A percentile compares a stretch with the other conserved stretches of the same genome.
Evolutionary conservation across 352 stramenopile species (phyloP).

Genomic region (Ophiocytium majus): DNA sequence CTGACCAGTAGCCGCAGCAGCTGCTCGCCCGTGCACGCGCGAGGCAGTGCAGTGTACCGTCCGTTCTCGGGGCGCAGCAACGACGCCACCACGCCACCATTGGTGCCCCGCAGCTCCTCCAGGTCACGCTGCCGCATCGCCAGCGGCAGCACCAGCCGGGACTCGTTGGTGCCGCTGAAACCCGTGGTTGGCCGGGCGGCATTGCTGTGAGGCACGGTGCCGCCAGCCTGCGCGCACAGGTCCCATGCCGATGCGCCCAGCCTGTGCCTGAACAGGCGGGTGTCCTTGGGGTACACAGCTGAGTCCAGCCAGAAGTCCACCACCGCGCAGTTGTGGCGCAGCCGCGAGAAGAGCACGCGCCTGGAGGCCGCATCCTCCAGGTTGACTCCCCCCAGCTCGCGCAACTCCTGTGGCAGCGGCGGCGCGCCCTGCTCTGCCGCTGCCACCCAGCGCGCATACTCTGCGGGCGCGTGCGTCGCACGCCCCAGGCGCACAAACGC

Average conservation of each 20-base stretch:
- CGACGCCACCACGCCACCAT: neutral
- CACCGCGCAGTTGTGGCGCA: neutral
- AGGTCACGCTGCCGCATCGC: neutral
- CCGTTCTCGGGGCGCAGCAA: neutral
- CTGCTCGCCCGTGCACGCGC: neutral
- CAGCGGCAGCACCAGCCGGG: neutral
- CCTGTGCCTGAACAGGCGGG: neutral
- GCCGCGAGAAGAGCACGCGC: neutral
- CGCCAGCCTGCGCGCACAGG: neutral
- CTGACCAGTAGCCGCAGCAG: neutral
- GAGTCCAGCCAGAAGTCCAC: neutral
- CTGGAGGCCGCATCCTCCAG: neutral
- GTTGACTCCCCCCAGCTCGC: neutral
- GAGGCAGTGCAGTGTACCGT: neutral
- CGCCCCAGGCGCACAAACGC: neutral
- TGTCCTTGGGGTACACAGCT: neutral
- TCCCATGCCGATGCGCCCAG: slow-evolving; percentile 1
- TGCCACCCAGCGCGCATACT: neutral
- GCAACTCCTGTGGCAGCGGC: neutral
- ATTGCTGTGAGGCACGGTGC: too few relatives aligned
- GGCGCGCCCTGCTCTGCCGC: neutral
- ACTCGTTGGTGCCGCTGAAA: neutral
- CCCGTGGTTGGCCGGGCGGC: neutral
- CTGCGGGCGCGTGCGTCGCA: neutral
- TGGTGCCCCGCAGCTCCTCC: neutral